A percentile compares a stretch with the other conserved stretches of the same genome.
These are phyloP conservation scores for Triangularia verruculosa DNA, from an alignment of 2,329 filamentous ascomycete genomes.

Conservation along the genomic window DNA sequence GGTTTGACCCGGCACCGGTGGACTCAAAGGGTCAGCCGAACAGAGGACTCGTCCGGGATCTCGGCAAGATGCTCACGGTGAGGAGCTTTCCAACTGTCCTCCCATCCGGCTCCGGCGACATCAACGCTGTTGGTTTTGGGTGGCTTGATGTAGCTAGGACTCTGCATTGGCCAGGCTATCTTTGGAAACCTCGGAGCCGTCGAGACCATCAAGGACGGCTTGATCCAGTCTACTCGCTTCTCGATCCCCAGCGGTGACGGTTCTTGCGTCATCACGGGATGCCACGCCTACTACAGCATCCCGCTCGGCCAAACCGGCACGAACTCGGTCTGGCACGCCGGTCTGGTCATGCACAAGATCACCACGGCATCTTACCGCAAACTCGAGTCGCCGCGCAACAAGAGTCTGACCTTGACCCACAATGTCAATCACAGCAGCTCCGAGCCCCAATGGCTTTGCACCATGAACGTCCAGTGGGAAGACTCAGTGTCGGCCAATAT, in stretches of 20 bases:
- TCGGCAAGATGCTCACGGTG: neutral
- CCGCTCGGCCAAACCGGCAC: neutral
- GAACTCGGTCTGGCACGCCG: neutral
- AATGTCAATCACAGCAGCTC: neutral
- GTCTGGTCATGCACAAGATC: neutral
- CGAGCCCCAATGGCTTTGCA: neutral
- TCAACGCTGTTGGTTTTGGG: neutral
- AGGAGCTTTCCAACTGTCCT: neutral
- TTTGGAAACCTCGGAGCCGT: neutral
- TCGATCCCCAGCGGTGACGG: neutral
- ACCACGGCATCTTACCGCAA: neutral
- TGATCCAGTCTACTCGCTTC: neutral
- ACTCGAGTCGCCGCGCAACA: neutral
- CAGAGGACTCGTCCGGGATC: neutral
- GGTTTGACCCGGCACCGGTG: neutral
- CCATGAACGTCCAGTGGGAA: neutral
- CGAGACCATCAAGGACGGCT: neutral
- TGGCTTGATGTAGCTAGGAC: neutral
- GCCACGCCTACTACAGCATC: neutral
- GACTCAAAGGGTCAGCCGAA: neutral
- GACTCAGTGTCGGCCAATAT: neutral
- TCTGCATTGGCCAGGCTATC: neutral
- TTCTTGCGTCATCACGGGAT: neutral
- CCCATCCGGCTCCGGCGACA: neutral
- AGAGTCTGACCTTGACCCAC: neutral